Conservation (phyloP, 257 asterid species). For the Nicotiana sylvestris region DNA sequence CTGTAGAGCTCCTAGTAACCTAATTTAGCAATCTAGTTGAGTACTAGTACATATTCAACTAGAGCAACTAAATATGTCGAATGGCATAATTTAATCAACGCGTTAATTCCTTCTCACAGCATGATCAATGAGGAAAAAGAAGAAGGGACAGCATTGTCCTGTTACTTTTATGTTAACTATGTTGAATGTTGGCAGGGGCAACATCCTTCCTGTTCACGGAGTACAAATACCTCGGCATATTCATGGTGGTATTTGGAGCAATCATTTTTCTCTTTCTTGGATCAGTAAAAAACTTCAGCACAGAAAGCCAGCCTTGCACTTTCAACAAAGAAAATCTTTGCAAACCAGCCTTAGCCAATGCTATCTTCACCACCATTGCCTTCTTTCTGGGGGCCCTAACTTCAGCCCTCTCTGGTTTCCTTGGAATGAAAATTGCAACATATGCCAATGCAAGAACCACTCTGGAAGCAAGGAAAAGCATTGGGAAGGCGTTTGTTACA, state of each 20-base stretch:
- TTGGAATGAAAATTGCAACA: constrained; percentile 55
- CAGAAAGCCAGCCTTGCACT: constrained; percentile 41
- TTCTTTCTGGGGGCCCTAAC: constrained; percentile 45
- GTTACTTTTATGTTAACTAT: neutral
- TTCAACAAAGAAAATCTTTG: constrained; percentile 33
- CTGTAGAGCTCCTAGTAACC: too few relatives aligned
- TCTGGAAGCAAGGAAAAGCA: constrained; percentile 43
- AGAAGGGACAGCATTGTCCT: neutral
- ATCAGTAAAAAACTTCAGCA: constrained; percentile 47
- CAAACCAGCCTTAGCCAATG: constrained; percentile 52
- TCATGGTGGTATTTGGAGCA: constrained; percentile 45
- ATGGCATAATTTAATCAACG: neutral
- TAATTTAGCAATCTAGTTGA: too few relatives aligned
- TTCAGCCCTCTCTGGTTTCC: constrained; percentile 47
- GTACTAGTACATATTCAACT: neutral
- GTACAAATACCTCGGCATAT: constrained; percentile 44
- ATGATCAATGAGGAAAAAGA: too few relatives aligned
- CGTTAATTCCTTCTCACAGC: neutral
- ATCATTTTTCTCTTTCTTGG: constrained; percentile 50
- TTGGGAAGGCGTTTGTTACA: constrained; percentile 40
- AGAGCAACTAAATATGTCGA: neutral
- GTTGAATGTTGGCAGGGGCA: constrained; percentile 29
- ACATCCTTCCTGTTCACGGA: constrained; percentile 50
- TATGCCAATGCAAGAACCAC: constrained; percentile 50
- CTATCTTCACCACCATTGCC: constrained; percentile 38